Percentiles rank a stretch among this genome's conserved stretches.
Evolutionary conservation across 495 filamentous ascomycete species (phyloP).

Genomic region (Podospora pseudoanserina): DNA sequence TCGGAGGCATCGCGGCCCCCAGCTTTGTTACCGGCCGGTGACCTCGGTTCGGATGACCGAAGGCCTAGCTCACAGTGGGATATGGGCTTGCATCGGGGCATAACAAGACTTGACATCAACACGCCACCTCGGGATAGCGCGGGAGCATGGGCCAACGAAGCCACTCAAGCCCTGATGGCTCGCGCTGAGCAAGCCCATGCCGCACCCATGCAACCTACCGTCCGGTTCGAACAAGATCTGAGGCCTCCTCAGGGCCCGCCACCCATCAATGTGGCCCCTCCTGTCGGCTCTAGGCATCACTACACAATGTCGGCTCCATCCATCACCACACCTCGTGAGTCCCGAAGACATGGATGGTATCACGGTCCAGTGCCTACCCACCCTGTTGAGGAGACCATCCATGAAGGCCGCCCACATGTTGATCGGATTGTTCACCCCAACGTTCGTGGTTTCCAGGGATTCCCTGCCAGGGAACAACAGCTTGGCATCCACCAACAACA

Average conservation of each 20-base stretch:
- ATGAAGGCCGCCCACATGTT: constrained; percentile 40
- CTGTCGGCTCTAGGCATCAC: constrained; percentile 35
- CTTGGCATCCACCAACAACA: constrained; percentile 14
- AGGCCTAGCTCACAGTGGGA: constrained; percentile 67
- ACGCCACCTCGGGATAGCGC: constrained; percentile 55
- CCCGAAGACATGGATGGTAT: constrained; percentile 68
- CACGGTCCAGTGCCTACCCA: constrained; percentile 50
- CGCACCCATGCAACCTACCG: constrained; percentile 32
- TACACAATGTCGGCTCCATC: constrained; percentile 52
- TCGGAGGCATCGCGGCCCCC: constrained; percentile 41
- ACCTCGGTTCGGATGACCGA: constrained; percentile 55
- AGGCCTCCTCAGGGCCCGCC: constrained; percentile 14
- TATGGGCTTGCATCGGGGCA: constrained; percentile 65
- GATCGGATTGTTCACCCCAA: constrained; percentile 50
- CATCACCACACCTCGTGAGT: constrained; percentile 50
- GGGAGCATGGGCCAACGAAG: constrained; percentile 48
- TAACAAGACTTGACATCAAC: constrained; percentile 70
- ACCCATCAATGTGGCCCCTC: constrained; percentile 7
- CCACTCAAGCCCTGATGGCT: constrained; percentile 47
- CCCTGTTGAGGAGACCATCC: constrained; percentile 34
- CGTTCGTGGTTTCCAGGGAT: constrained; percentile 42
- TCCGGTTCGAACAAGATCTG: constrained; percentile 46
- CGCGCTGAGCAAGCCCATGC: constrained; percentile 42
- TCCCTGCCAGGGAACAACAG: constrained; percentile 38
- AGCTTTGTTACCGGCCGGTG: constrained; percentile 39